Percentiles rank a stretch among this genome's conserved stretches.
phyloP scores from a whole-genome alignment of 2,329 filamentous ascomycete genomes.

The Macrophomina pseudophaseolina region DNA sequence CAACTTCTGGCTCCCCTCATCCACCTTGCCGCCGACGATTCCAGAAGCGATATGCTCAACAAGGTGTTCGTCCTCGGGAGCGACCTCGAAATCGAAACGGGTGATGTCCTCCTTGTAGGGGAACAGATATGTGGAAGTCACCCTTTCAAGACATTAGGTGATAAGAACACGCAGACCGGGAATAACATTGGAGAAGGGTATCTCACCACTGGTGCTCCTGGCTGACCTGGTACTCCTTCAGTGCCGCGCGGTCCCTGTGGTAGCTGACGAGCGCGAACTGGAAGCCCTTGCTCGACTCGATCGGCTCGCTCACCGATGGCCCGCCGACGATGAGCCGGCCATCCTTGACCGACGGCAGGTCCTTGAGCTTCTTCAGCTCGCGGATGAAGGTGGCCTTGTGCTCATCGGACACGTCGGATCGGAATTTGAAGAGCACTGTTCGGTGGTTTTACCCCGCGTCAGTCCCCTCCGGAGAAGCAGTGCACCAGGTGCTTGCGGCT shows the following conservation, averaged over 20 bases:
- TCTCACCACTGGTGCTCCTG: slow-evolving; percentile 57
- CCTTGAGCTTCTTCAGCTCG: slow-evolving; percentile 57
- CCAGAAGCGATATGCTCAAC: slow-evolving; percentile 1
- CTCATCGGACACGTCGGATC: slow-evolving; percentile 38
- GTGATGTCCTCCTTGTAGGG: slow-evolving; percentile 60
- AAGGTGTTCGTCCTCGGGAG: slow-evolving; percentile 43
- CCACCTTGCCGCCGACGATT: neutral
- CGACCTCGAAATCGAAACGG: slow-evolving; percentile 62
- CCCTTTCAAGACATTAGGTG: slow-evolving; percentile 41
- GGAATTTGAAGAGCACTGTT: slow-evolving; percentile 35
- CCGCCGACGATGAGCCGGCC: slow-evolving; percentile 59
- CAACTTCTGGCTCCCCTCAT: neutral
- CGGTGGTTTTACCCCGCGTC: too few relatives aligned
- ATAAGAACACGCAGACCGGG: neutral
- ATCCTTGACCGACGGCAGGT: slow-evolving; percentile 54
- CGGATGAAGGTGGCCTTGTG: slow-evolving; percentile 53
- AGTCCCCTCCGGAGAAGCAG: too few relatives aligned
- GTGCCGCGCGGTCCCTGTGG: slow-evolving; percentile 51
- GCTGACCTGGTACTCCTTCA: slow-evolving; percentile 59
- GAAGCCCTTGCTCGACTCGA: slow-evolving; percentile 59
- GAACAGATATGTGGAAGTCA: slow-evolving; percentile 58
- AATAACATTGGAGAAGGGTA: too few relatives aligned
- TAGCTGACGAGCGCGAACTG: slow-evolving; percentile 59
- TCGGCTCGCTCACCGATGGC: slow-evolving; percentile 58
- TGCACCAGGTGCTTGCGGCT: too few relatives aligned